These are phyloP conservation scores for Macrolepiota albuminosa DNA, from an alignment of 768 basidiomycete genomes.

Conservation along the genomic window DNA sequence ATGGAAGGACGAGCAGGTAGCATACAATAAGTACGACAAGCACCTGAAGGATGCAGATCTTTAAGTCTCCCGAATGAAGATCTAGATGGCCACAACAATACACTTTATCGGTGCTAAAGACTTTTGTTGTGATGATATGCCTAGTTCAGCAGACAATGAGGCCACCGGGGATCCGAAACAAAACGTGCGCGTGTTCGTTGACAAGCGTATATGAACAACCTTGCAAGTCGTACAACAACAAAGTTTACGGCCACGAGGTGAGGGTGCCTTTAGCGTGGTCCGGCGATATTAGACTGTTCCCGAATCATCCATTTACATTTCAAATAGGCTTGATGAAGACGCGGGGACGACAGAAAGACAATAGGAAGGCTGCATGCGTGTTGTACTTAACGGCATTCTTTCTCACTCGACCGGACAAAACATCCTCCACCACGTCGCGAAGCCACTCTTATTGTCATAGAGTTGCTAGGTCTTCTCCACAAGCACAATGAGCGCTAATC, in stretches of 20 bases:
- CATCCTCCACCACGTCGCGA: slow-evolving; percentile 17
- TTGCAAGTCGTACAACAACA: slow-evolving; percentile 22
- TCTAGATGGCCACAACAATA: slow-evolving; percentile 12
- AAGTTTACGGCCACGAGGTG: slow-evolving; percentile 34
- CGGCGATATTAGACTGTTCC: slow-evolving; percentile 21
- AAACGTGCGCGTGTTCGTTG: slow-evolving; percentile 14
- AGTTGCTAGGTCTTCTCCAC: slow-evolving; percentile 7
- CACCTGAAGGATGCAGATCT: slow-evolving; percentile 13
- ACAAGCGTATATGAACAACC: slow-evolving; percentile 20
- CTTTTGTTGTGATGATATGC: slow-evolving; percentile 10
- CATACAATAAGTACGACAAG: slow-evolving; percentile 6
- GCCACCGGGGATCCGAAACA: slow-evolving; percentile 20
- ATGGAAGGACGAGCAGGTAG: background rate
- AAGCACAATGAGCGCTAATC: slow-evolving; percentile 7
- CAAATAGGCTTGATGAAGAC: slow-evolving; percentile 22
- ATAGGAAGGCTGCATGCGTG: slow-evolving; percentile 21
- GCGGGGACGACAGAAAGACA: slow-evolving; percentile 21
- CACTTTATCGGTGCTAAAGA: slow-evolving; percentile 16
- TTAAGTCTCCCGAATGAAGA: slow-evolving; percentile 26
- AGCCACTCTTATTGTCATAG: slow-evolving; percentile 20
- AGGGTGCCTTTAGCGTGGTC: slow-evolving; percentile 19
- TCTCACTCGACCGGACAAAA: slow-evolving; percentile 15
- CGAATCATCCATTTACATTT: slow-evolving; percentile 28
- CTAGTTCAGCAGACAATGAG: slow-evolving; percentile 22
- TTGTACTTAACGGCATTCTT: slow-evolving; percentile 7